Conservation (phyloP, 1,284 basidiomycete species). For the Phellinidium pouzarii region DNA sequence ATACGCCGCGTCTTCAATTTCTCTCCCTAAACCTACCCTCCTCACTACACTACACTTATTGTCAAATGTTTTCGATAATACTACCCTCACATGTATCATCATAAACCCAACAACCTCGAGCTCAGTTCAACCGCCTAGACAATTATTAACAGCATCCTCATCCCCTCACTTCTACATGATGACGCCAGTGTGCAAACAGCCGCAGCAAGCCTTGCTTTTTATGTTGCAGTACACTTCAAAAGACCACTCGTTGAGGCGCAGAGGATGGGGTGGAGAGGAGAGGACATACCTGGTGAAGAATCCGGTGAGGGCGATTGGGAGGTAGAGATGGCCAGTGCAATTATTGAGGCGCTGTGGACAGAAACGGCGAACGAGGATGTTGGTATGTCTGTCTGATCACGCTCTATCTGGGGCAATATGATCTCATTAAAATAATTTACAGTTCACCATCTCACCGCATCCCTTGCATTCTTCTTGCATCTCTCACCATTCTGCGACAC, state of each 20-base stretch:
- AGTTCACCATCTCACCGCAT: slow-evolving; percentile 78
- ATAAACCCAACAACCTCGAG: slow-evolving; percentile 34
- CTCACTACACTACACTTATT: slow-evolving; percentile 69
- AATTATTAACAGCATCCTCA: slow-evolving; percentile 44
- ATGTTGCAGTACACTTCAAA: slow-evolving; percentile 63
- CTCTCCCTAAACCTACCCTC: slow-evolving; percentile 43
- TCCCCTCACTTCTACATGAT: slow-evolving; percentile 60
- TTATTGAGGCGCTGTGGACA: slow-evolving; percentile 66
- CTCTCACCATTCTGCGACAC: slow-evolving; percentile 57
- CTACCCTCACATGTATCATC: slow-evolving; percentile 45
- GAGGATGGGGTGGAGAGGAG: slow-evolving; percentile 32
- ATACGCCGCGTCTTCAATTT: slow-evolving; percentile 4
- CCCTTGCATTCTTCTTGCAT: slow-evolving; percentile 66
- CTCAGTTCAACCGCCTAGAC: slow-evolving; percentile 23
- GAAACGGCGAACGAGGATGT: slow-evolving; percentile 74
- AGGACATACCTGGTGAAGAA: slow-evolving; percentile 35
- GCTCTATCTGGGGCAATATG: background rate
- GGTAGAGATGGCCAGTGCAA: slow-evolving; percentile 70
- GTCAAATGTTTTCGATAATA: slow-evolving; percentile 64
- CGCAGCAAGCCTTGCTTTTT: slow-evolving; percentile 77
- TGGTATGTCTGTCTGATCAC: slow-evolving; percentile 42
- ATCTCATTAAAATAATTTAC: slow-evolving; percentile 5
- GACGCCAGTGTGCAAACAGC: slow-evolving; percentile 69
- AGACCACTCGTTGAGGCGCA: slow-evolving; percentile 41
- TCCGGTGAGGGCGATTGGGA: slow-evolving; percentile 71